Conservation (phyloP, 2,329 filamentous ascomycete genomes). For the Cladophialophora immunda region DNA sequence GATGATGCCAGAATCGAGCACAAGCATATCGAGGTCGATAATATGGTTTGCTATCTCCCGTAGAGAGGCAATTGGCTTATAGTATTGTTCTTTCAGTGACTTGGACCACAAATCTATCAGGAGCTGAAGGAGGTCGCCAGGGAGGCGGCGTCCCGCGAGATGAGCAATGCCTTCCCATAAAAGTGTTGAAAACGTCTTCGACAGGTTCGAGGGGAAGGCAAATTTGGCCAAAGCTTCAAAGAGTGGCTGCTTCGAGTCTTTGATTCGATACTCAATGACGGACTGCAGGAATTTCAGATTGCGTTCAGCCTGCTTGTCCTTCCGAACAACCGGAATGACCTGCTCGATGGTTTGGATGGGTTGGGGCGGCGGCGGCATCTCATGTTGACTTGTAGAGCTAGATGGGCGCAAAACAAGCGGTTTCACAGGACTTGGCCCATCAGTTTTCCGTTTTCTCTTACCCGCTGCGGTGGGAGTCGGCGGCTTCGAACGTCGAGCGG, state of each 20-base stretch:
- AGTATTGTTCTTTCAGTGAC: slow-evolving; percentile 64
- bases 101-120: slow-evolving; percentile 65
- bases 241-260: slow-evolving; percentile 57
- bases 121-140: slow-evolving; percentile 58
- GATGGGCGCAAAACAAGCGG: slow-evolving; percentile 48
- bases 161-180: slow-evolving; percentile 61
- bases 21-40: slow-evolving; percentile 49
- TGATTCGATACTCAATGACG: slow-evolving; percentile 64
- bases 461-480: slow-evolving; percentile 64
- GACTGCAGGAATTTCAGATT: slow-evolving; percentile 59
- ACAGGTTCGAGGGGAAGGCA: slow-evolving; percentile 62
- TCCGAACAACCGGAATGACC: slow-evolving; percentile 25
- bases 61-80: slow-evolving; percentile 53
- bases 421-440: slow-evolving; percentile 61
- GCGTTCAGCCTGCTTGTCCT: slow-evolving; percentile 40
- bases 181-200: slow-evolving; percentile 61
- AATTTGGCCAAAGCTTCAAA: slow-evolving; percentile 63
- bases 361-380: slow-evolving; percentile 41
- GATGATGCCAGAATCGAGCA: slow-evolving; percentile 49
- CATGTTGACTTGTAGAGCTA: slow-evolving; percentile 29
- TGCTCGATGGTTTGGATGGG: slow-evolving; percentile 40
- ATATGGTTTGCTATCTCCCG: slow-evolving; percentile 52
- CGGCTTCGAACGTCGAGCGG: slow-evolving; percentile 56
- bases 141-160: slow-evolving; percentile 55
- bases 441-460: slow-evolving; percentile 65